Conservation (phyloP, 2,329 filamentous ascomycete genomes). For the Claviceps capensis region DNA sequence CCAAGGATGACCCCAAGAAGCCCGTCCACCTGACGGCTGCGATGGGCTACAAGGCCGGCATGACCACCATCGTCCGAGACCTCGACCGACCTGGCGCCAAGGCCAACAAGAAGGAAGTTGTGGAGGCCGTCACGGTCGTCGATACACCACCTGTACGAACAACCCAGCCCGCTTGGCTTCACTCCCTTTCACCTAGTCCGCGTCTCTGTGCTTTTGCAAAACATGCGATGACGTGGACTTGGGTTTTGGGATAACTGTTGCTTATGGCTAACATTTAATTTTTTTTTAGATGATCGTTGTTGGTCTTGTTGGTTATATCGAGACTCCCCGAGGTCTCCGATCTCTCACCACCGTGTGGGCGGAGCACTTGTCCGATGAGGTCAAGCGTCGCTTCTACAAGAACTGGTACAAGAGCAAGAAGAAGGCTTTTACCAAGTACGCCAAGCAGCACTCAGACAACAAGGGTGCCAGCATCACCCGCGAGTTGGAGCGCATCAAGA, state of each 20-base stretch:
- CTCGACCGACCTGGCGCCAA: constrained; percentile 98
- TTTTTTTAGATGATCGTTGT: constrained; percentile 90
- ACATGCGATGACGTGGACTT: background rate
- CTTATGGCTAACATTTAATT: constrained; percentile 54
- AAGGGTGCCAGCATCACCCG: constrained; percentile 81
- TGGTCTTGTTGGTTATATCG: constrained; percentile 99
- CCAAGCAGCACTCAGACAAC: constrained; percentile 98
- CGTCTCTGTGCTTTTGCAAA: background rate
- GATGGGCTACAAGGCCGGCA: constrained; percentile 99
- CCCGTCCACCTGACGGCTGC: constrained; percentile 94
- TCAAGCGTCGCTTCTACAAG: constrained; percentile 99
- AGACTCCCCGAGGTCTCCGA: constrained; percentile 97
- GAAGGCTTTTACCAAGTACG: constrained; percentile 99
- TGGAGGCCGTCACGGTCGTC: constrained; percentile 78
- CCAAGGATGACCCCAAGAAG: constrained; percentile 99
- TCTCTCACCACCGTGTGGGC: constrained; percentile 99
- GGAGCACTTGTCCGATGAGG: constrained; percentile 95
- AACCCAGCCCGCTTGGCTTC: constrained; percentile 70
- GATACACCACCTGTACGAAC: constrained; percentile 90
- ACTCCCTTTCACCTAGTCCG: constrained; percentile 14
- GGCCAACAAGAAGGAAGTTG: constrained; percentile 98
- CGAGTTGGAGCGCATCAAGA: constrained; percentile 99
- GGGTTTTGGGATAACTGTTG: constrained; percentile 21
- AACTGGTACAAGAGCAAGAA: constrained; percentile 99
- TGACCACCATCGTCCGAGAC: constrained; percentile 99